phyloP scores from a whole-genome alignment of 305 asterid species.

The Fraxinus angustifolia region DNA sequence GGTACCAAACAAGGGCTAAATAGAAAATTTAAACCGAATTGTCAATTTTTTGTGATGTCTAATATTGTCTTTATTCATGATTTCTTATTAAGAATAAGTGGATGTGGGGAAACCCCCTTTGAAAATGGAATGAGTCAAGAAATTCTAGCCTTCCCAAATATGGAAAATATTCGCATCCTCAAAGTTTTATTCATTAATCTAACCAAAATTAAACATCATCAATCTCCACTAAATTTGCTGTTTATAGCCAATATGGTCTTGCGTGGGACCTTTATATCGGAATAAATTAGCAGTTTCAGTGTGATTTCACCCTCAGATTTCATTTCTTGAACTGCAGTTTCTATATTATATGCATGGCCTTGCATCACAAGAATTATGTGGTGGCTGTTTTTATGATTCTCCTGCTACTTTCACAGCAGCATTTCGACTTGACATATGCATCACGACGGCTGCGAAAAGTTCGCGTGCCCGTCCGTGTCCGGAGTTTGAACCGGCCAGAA shows the following conservation, averaged over 20 bases:
- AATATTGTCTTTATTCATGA: too few relatives aligned
- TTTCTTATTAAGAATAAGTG: background rate
- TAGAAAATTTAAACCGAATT: too few relatives aligned
- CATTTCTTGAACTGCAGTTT: background rate
- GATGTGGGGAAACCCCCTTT: background rate
- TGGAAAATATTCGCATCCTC: background rate
- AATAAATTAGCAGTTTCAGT: background rate
- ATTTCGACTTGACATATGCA: background rate
- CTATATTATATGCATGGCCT: background rate
- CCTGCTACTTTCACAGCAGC: background rate
- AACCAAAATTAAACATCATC: background rate
- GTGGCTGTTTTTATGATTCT: background rate
- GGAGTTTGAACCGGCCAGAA: background rate
- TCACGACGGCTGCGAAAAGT: background rate
- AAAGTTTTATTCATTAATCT: background rate
- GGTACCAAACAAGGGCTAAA: too few relatives aligned
- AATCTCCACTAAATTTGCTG: background rate
- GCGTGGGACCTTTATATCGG: background rate
- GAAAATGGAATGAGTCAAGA: background rate
- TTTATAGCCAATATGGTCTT: too few relatives aligned
- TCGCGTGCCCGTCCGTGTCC: background rate
- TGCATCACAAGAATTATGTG: background rate
- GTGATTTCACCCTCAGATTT: background rate
- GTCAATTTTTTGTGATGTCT: too few relatives aligned
- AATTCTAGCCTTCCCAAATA: background rate